A percentile compares a stretch with the other conserved stretches of the same genome.
These are phyloP conservation scores for Suhomyces terraborum DNA, from an alignment of 1,139 yeast species.

Conservation along the genomic window DNA sequence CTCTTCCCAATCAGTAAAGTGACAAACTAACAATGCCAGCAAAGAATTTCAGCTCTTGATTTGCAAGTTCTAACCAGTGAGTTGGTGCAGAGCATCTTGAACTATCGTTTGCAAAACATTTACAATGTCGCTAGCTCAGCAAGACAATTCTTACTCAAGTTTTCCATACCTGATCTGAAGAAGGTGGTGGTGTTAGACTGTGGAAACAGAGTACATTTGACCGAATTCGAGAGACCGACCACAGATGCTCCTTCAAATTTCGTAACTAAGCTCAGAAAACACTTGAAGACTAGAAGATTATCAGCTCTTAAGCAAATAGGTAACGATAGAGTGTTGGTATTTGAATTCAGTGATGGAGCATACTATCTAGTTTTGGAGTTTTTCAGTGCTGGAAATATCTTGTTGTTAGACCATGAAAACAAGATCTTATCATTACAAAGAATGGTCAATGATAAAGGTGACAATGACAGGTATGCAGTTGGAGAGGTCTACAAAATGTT, in stretches of 20 bases:
- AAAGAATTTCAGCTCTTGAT: conserved; percentile 84
- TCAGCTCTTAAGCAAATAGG: conserved; percentile 73
- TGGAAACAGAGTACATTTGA: conserved; percentile 78
- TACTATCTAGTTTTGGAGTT: conserved; percentile 84
- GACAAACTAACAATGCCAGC: conserved; percentile 48
- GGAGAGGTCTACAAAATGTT: conserved; percentile 70
- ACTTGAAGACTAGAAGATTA: conserved; percentile 76
- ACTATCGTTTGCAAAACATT: conserved; percentile 79
- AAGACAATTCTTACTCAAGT: conserved; percentile 77
- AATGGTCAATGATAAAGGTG: conserved; percentile 71
- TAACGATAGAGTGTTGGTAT: conserved; percentile 75
- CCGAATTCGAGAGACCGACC: conserved; percentile 79
- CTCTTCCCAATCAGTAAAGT: too few relatives aligned
- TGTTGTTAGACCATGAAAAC: conserved; percentile 67
- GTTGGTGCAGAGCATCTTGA: conserved; percentile 54
- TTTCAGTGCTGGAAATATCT: conserved; percentile 91
- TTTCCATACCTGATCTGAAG: conserved; percentile 82
- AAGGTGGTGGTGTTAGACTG: conserved; percentile 76
- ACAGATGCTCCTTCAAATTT: conserved; percentile 83
- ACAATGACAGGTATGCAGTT: conserved; percentile 64
- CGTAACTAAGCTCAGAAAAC: conserved; percentile 83
- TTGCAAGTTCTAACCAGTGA: conserved; percentile 72
- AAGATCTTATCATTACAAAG: conserved; percentile 77
- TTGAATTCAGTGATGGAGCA: conserved; percentile 80
- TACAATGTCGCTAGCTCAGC: conserved; percentile 76